Conservation (phyloP, 306 rosid genomes). For the Gastrolobium bilobum region DNA sequence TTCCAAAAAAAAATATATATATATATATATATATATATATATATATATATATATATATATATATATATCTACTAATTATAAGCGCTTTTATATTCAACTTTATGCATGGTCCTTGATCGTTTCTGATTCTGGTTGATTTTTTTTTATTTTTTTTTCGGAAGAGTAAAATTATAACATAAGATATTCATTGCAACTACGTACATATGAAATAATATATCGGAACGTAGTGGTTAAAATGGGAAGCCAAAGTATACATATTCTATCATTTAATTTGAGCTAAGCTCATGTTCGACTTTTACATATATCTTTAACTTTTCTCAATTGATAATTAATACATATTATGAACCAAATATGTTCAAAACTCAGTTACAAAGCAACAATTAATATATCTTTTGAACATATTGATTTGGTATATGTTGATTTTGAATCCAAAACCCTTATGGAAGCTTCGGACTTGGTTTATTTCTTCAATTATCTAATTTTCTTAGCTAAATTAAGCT, state of each 20-base stretch:
- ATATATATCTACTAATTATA: too few relatives aligned
- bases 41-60: too few relatives aligned
- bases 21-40: too few relatives aligned
- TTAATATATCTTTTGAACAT: too few relatives aligned
- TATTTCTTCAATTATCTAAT: constrained; percentile 1
- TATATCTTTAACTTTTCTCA: not conserved
- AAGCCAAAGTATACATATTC: not conserved
- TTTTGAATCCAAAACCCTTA: not conserved
- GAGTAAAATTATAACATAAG: not conserved
- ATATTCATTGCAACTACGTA: not conserved
- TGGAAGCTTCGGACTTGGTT: not conserved
- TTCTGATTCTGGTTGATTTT: not conserved
- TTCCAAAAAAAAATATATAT: too few relatives aligned
- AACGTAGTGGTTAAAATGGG: too few relatives aligned
- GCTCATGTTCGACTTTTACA: not conserved
- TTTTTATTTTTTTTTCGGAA: not conserved
- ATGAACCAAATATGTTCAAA: not conserved
- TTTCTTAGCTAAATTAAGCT: not conserved
- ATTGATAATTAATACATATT: not conserved
- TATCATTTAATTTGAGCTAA: not conserved
- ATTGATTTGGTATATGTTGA: not conserved
- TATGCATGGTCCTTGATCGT: not conserved
- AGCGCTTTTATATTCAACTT: not conserved
- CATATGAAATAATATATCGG: too few relatives aligned
- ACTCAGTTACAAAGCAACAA: too few relatives aligned